Evolutionary conservation across 225 moss, liverwort and hornwort species (phyloP).

Genomic region (Marchantia paleacea): DNA sequence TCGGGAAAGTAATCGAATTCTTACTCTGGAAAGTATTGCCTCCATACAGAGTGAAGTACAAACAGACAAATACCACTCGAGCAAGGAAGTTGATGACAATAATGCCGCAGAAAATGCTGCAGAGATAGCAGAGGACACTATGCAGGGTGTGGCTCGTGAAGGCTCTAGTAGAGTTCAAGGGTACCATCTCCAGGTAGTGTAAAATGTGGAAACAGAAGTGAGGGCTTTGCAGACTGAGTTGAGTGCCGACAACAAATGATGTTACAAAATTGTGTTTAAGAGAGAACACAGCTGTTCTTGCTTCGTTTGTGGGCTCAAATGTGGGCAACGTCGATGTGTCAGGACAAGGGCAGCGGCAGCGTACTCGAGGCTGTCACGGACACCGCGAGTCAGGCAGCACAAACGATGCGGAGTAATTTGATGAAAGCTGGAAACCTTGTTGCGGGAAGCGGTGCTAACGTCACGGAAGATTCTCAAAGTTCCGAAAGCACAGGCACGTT

Average conservation of each 20-base stretch:
- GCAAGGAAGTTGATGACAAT: not conserved
- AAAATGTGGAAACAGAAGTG: not conserved
- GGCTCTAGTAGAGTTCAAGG: not conserved
- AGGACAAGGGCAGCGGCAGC: not conserved
- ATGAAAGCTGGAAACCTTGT: not conserved
- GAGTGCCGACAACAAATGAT: not conserved
- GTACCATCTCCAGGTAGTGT: not conserved
- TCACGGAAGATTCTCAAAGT: not conserved
- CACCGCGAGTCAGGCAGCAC: not conserved
- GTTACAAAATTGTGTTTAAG: not conserved
- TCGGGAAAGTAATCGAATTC: not conserved
- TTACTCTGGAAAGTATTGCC: no score
- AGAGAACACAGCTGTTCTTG: not conserved
- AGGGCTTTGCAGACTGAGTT: not conserved
- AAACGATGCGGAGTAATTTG: not conserved
- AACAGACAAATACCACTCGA: not conserved
- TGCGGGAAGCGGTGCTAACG: not conserved
- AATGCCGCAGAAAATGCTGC: not conserved
- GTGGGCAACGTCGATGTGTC: not conserved
- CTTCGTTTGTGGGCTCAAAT: not conserved
- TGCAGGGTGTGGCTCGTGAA: not conserved
- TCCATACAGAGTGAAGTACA: not conserved
- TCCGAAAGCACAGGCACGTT: not conserved
- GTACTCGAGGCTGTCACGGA: not conserved
- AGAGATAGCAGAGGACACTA: not conserved